Conservation (phyloP, 1,284 basidiomycete genomes). For the Sanghuangporus baumii region DNA sequence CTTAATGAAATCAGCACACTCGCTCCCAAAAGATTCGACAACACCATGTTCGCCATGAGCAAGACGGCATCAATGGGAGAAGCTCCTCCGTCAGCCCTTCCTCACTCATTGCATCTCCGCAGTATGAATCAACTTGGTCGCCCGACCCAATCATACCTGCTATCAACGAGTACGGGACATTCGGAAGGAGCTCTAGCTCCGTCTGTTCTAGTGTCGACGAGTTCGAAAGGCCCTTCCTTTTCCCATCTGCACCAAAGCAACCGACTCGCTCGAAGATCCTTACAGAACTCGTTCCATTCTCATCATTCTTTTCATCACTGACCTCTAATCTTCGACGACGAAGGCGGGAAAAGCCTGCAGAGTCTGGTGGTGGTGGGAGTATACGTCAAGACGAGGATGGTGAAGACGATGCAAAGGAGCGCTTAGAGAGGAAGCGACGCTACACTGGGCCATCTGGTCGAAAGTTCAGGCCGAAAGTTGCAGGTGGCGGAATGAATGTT, state of each 20-base stretch:
- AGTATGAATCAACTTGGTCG: not conserved
- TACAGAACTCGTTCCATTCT: constrained; percentile 6
- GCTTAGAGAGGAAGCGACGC: not conserved
- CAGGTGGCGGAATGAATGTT: constrained; percentile 37
- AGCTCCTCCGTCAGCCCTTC: not conserved
- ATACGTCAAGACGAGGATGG: too few species aligned
- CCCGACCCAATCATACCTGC: constrained; percentile 35
- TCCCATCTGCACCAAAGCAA: constrained; percentile 16
- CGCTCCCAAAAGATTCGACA: not conserved
- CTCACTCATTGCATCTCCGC: not conserved
- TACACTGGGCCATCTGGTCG: not conserved
- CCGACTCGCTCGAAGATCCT: not conserved
- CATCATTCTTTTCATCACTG: not conserved
- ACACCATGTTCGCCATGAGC: not conserved
- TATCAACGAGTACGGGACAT: constrained; percentile 47
- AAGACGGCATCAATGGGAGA: not conserved
- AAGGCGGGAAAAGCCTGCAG: not conserved
- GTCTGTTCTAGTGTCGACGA: constrained; percentile 14
- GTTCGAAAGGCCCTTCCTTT: constrained; percentile 15
- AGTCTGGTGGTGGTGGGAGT: not conserved
- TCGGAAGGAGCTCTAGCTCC: constrained; percentile 24
- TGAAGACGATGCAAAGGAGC: not conserved
- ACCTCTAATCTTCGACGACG: not conserved
- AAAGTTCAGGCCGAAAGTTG: constrained; percentile 35
- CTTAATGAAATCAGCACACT: constrained; percentile 2